phyloP scores from a whole-genome alignment of 345 rosid species.

The Eucalyptus tenuipes region DNA sequence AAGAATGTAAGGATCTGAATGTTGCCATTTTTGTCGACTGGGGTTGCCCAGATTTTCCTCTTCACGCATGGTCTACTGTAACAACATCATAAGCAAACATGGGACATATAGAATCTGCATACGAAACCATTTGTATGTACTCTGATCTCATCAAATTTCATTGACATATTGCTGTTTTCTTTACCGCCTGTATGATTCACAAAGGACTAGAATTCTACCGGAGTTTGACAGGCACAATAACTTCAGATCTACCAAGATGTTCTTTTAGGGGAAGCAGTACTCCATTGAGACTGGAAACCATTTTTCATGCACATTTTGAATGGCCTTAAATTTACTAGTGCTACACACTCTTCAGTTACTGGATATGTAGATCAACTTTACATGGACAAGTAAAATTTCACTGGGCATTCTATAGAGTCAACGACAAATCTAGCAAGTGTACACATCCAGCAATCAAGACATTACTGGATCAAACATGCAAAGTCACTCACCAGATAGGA shows the following conservation, averaged over 20 bases:
- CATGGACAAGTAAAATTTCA: background rate
- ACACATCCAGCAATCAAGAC: background rate
- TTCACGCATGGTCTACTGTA: slow-evolving; percentile 97
- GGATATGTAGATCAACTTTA: background rate
- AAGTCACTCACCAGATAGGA: background rate
- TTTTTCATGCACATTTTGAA: background rate
- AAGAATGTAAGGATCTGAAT: slow-evolving; percentile 87
- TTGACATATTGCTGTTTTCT: background rate
- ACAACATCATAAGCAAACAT: background rate
- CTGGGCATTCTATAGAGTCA: background rate
- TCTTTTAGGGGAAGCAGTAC: too few relatives aligned
- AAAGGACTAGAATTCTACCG: background rate
- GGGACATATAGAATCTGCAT: background rate
- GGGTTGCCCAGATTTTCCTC: slow-evolving; percentile 78
- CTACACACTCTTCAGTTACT: background rate
- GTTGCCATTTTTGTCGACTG: slow-evolving; percentile 56
- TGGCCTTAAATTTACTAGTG: background rate
- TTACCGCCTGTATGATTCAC: background rate
- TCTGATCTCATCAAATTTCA: background rate
- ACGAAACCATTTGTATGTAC: background rate
- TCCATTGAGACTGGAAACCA: background rate
- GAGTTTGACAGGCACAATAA: background rate
- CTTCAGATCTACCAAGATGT: too few relatives aligned
- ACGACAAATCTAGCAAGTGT: background rate
- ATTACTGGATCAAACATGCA: background rate